Evolutionary conservation across 2,329 filamentous ascomycete species (phyloP).

Genomic region (Fusarium sp.): DNA sequence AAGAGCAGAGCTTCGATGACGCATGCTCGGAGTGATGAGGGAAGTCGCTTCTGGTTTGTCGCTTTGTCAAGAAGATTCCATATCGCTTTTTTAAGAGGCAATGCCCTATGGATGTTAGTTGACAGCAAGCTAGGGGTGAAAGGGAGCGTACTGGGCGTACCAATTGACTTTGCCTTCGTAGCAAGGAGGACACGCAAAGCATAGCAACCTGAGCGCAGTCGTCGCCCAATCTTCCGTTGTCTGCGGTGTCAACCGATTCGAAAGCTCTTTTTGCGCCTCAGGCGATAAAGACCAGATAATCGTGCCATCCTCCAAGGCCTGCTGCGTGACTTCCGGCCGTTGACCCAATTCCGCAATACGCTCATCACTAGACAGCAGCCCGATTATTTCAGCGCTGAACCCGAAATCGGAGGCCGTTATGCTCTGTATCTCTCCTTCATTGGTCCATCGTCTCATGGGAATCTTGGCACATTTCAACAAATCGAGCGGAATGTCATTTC

Average conservation of each 20-base stretch:
- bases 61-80: constrained; percentile 42
- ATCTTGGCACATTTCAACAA: constrained; percentile 35
- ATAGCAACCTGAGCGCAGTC: constrained; percentile 37
- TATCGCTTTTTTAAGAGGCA: constrained; percentile 36
- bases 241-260: constrained; percentile 10
- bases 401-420: constrained; percentile 37
- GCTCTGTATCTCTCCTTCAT: constrained; percentile 40
- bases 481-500: constrained; percentile 32
- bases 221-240: constrained; percentile 32
- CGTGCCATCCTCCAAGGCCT: constrained; percentile 29
- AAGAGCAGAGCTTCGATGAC: constrained; percentile 44
- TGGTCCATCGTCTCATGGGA: constrained; percentile 40
- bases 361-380: constrained; percentile 27
- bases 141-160: constrained; percentile 38
- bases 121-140: accelerated
- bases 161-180: constrained; percentile 46
- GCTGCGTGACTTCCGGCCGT: constrained; percentile 21
- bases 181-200: constrained; percentile 45
- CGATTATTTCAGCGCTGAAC: constrained; percentile 30
- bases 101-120: constrained; percentile 39
- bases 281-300: constrained; percentile 32
- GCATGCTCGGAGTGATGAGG: constrained; percentile 18
- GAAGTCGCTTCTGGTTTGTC: constrained; percentile 19
- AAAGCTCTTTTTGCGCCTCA: neutral
- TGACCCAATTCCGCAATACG: neutral